Evolutionary conservation across 2,329 filamentous ascomycete genomes (phyloP).

Genomic region (Cryphonectria carpinicola): DNA sequence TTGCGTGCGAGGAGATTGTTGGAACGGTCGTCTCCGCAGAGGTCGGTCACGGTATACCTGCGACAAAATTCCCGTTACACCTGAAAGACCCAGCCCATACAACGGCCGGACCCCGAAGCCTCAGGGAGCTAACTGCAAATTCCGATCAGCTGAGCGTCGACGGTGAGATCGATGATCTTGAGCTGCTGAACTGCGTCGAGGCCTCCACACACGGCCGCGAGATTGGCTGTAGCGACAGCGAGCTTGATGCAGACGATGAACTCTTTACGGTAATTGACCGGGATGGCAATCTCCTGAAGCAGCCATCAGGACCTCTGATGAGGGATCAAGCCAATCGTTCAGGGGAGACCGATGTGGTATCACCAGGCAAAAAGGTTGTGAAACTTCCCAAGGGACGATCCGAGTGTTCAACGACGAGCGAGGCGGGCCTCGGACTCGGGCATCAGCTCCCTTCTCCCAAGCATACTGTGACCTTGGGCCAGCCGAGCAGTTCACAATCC

Average conservation of each 20-base stretch:
- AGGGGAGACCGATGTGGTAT: constrained; percentile 31
- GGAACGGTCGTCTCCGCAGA: constrained; percentile 52
- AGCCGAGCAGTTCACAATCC: background rate
- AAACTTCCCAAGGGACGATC: constrained; percentile 72
- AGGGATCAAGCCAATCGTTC: background rate
- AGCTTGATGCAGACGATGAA: background rate
- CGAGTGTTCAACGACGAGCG: constrained; percentile 52
- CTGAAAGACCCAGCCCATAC: background rate
- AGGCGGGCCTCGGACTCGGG: too few relatives aligned
- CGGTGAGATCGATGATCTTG: constrained; percentile 46
- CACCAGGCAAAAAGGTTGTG: constrained; percentile 38
- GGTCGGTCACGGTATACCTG: constrained; percentile 32
- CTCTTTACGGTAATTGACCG: background rate
- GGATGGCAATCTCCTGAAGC: background rate
- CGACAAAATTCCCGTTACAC: constrained; percentile 28
- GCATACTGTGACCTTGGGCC: too few relatives aligned
- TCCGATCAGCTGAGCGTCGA: constrained; percentile 32
- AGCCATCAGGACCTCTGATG: background rate
- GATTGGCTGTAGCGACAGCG: too few relatives aligned
- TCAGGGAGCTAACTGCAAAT: constrained; percentile 25
- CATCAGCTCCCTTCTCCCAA: background rate
- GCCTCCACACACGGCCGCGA: background rate
- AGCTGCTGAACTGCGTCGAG: constrained; percentile 43
- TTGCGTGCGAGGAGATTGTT: constrained; percentile 86
- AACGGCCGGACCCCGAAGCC: background rate